A percentile compares a stretch with the other conserved stretches of the same genome.
These are phyloP conservation scores for Apophysomyces sp. DNA, from an alignment of 371 early-diverging fungal species.

Conservation along the genomic window DNA sequence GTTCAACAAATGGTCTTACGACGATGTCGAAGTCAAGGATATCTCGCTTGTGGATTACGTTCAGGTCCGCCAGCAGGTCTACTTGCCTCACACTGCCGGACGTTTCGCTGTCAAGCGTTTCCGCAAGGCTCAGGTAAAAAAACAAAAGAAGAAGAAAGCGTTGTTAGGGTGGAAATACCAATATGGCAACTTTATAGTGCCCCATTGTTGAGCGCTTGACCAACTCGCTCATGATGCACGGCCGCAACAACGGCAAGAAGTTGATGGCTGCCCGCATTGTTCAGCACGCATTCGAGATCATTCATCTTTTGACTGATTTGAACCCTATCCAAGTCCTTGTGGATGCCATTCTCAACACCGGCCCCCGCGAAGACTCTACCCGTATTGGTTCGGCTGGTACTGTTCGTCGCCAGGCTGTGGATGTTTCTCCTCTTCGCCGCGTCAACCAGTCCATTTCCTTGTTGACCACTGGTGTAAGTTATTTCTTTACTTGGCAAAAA, in stretches of 20 bases:
- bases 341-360: conserved; percentile 99
- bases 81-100: conserved; percentile 95
- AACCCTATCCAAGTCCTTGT: conserved; percentile 98
- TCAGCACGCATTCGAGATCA: conserved; percentile 98
- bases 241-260: conserved; percentile 99
- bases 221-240: conserved; percentile 99
- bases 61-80: conserved; percentile 84
- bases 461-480: conserved; percentile 89
- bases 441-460: conserved; percentile 95
- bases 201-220: conserved; percentile 98
- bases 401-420: conserved; percentile 99
- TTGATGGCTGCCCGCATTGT: conserved; percentile 96
- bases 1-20: conserved; percentile 90
- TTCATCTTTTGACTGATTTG: conserved; percentile 94
- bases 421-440: conserved; percentile 97
- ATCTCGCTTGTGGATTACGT: conserved; percentile 90
- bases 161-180: neutral
- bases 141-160: neutral
- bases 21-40: conserved; percentile 90
- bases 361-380: conserved; percentile 99
- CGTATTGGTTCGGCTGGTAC: conserved; percentile 98
- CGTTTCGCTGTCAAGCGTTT: conserved; percentile 94
- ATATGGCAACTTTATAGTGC: conserved; percentile 56
- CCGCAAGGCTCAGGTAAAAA: conserved; percentile 86
- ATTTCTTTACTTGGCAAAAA: neutral